Evolutionary conservation across 495 filamentous ascomycete species (phyloP), one percentile per base, ranked within the genome.

Genomic region (Oleoguttula mirabilis): DNA sequence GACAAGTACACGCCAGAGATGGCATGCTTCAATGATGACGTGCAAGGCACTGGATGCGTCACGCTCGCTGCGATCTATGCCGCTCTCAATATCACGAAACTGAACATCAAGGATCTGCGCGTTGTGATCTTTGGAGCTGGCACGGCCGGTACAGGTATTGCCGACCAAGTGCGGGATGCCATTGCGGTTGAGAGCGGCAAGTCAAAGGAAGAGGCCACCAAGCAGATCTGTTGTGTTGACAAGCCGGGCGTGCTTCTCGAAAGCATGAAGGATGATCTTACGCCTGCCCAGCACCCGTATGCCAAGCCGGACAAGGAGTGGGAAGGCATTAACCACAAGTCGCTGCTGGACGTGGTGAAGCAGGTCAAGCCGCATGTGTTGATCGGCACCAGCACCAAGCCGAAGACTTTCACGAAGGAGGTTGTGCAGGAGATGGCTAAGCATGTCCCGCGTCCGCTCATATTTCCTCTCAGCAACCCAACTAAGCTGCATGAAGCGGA

Each of bases 1-100:
- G 81, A 93, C 42, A 76, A 71, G 24, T 92, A 84, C 50, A 66
- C 75, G 4, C 64, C 76, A 0, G 45, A 79, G 16, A 76, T 92
- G 4, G 66, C 87, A 0, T 93, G 85, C 57, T 90, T 94, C 68
- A 94, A 93, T 46, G 86, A 93, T 39, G 86, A 94, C 60, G 78
- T 94, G 1, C 87, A 94, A 57, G 86, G 86, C 2, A 94, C 87
- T 1, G 86, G 87, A 0, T 84, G 80, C 25, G 84, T 94, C 2
- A 92, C 86, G 0, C 65, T 93, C 3, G 86, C 85, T 0, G 85
- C 79, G 0, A 78, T 94, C 45, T 73, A 82, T 60, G 72, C 82
- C 1, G 84, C 69, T 2, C 60, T 85, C 10, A 71, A 84, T 39
- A 74, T 92, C 14, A 74, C 71, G 39, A 70, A 79, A 4, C 58